Conservation (phyloP, 306 rosid genomes). For the Cicer chorassanicum region DNA sequence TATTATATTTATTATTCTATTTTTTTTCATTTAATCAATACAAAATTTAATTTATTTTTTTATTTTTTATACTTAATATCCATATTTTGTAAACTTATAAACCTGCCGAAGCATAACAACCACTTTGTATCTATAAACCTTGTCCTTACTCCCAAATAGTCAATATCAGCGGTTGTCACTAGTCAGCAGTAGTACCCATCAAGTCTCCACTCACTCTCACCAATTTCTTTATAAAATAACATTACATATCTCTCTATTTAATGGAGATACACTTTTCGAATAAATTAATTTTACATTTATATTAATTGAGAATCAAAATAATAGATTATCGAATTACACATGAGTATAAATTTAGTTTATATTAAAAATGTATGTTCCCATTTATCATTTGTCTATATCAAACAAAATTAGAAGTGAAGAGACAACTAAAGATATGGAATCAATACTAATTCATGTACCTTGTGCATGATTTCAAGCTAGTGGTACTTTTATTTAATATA, state of each 20-base stretch:
- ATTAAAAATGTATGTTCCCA: no score
- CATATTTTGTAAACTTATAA: neutral
- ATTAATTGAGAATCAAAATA: no score
- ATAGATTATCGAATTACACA: no score
- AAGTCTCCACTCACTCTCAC: conserved; percentile 48
- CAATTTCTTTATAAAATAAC: conserved; percentile 35
- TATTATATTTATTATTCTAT: no score
- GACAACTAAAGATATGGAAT: conserved; percentile 16
- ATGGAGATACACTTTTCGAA: no score
- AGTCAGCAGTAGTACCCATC: conserved; percentile 11
- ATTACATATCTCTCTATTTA: neutral
- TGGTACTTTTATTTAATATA: no score
- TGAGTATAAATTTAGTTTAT: no score
- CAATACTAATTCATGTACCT: conserved; percentile 31
- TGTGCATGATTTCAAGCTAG: conserved; percentile 28
- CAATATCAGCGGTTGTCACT: conserved; percentile 39
- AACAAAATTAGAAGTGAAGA: conserved; percentile 4
- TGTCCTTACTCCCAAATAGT: conserved; percentile 38
- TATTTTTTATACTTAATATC: no score
- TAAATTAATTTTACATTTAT: no score
- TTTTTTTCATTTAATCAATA: no score
- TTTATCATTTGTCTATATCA: conserved; percentile 30
- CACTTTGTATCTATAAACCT: conserved; percentile 22
- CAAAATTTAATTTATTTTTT: no score
- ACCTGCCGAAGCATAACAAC: conserved; percentile 29